Conservation (phyloP, 108 stramenopile species). For the Cyclostephanos invisitatus region DNA sequence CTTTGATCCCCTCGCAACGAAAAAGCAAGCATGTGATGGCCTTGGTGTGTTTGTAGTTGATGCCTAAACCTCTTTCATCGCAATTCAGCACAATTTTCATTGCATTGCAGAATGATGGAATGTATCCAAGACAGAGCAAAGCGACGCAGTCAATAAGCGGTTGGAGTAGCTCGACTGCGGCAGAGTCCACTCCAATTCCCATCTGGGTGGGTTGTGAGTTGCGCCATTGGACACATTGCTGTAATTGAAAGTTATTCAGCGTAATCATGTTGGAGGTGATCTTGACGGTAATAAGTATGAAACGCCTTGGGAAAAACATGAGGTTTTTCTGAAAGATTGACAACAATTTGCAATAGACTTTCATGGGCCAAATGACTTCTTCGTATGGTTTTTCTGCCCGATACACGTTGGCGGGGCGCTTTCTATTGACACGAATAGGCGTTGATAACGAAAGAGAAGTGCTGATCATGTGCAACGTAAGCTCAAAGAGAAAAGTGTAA, state of each 20-base stretch:
- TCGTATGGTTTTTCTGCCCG: conserved; percentile 21
- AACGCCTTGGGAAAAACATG: conserved; percentile 9
- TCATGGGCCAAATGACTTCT: conserved; percentile 19
- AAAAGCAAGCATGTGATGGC: conserved; percentile 22
- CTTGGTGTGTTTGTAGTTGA: conserved; percentile 30
- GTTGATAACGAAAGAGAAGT: conserved; percentile 37
- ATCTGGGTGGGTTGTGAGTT: conserved; percentile 23
- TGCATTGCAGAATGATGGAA: conserved; percentile 21
- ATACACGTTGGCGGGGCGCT: background rate
- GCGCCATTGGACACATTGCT: conserved; percentile 39
- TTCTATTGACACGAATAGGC: conserved; percentile 16
- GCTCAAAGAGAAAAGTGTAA: conserved; percentile 33
- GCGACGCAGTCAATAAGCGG: conserved; percentile 31
- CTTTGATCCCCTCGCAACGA: conserved; percentile 33
- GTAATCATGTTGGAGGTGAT: conserved; percentile 24
- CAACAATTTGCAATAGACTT: conserved; percentile 22
- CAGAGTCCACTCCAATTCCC: conserved; percentile 20
- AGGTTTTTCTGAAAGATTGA: conserved; percentile 12
- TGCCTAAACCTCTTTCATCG: background rate
- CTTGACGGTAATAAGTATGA: conserved; percentile 20
- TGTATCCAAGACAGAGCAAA: conserved; percentile 25
- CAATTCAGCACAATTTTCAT: background rate
- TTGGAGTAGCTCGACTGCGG: conserved; percentile 32
- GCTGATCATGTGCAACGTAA: conserved; percentile 23
- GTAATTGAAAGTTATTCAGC: conserved; percentile 28